Percentiles rank a stretch among this genome's conserved stretches.
phyloP scores from a whole-genome alignment of 31 red algal genomes.

The Bonnemaisonia californica region DNA sequence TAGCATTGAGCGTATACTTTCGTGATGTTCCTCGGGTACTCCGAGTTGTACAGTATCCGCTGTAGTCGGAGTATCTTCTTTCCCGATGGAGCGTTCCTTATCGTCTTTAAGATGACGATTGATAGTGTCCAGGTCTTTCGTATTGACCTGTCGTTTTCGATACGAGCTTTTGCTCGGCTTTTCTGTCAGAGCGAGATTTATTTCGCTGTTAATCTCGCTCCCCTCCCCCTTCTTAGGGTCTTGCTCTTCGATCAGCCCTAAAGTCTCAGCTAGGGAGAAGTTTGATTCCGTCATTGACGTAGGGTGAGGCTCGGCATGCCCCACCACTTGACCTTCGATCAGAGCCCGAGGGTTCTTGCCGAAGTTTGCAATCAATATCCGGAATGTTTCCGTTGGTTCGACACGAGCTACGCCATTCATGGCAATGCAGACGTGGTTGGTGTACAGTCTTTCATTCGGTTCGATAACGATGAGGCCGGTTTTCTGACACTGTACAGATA shows the following conservation, averaged over 20 bases:
- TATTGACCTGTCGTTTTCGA: neutral
- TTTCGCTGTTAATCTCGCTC: too few species aligned
- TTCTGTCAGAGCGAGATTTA: too few species aligned
- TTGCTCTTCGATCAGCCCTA: neutral
- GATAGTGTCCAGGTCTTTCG: neutral
- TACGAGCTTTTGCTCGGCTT: too few species aligned
- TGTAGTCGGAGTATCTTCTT: neutral
- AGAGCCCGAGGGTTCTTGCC: neutral
- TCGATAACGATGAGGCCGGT: slow-evolving; percentile 15
- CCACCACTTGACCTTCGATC: slow-evolving; percentile 8
- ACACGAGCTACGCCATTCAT: slow-evolving; percentile 27
- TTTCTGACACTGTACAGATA: neutral
- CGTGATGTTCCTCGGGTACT: neutral
- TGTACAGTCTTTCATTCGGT: slow-evolving; percentile 1
- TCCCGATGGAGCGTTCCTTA: neutral
- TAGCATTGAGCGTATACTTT: neutral
- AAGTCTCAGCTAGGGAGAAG: neutral
- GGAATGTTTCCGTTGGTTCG: slow-evolving; percentile 20
- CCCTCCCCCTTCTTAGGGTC: too few species aligned
- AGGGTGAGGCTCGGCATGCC: slow-evolving; percentile 3
- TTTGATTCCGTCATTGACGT: neutral
- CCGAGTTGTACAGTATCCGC: neutral
- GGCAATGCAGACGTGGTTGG: neutral
- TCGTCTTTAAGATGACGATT: neutral
- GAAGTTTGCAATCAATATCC: slow-evolving; percentile 29